Base-by-base conservation (phyloP, 1,139 yeast genomes). In the Pichia sp. region DNA sequence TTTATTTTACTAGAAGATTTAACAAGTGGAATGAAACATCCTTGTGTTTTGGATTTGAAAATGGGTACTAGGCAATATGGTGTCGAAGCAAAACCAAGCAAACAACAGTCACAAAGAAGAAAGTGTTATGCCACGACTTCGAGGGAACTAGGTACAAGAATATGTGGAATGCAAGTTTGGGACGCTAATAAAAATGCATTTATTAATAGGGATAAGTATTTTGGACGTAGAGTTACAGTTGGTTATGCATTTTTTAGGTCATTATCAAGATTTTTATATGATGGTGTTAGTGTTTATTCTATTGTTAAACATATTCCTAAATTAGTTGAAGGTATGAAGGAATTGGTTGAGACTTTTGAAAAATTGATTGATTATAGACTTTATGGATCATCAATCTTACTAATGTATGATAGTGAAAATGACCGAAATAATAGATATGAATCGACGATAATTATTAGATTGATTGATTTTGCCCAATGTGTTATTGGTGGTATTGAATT, bases 31-130 rank as follows among this genome's bases (percentile, higher is more conserved):
- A 77, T 91, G 80, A 68, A 64, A 26, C 74, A 74, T 47, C 97
- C 98, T 0, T 88, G 96, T 59, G 97, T 91, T 1, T 67, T 93
- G 45, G 99, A 93, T 62, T 70, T 93, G 51, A 93, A 93, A 60
- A 91, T 93, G 97, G 99, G 99, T 1, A 89, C 99, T 0, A 72
- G 99, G 41, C 99, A 93, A 62, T 91, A 91, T 55, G 98, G 99
- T n/a, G 82, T 89, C 14, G 95, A 87, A 52, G 97, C 97, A 0
- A 70, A 72, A 9, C 62, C 65, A 13, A 68, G 77, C 41, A 93
- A 93, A 62, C 86, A 81, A 57, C 61, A 65, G 41, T 85, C 96
- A 0, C 98, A 93, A 62, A 66, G 88, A 31, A 71, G 71, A 45
- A 93, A 93, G 61, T 93, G 98, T 62, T 65, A 72, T 6, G 64